These are phyloP conservation scores for Pugionium dolabratum DNA, from an alignment of 345 rosid species.

Conservation along the genomic window DNA sequence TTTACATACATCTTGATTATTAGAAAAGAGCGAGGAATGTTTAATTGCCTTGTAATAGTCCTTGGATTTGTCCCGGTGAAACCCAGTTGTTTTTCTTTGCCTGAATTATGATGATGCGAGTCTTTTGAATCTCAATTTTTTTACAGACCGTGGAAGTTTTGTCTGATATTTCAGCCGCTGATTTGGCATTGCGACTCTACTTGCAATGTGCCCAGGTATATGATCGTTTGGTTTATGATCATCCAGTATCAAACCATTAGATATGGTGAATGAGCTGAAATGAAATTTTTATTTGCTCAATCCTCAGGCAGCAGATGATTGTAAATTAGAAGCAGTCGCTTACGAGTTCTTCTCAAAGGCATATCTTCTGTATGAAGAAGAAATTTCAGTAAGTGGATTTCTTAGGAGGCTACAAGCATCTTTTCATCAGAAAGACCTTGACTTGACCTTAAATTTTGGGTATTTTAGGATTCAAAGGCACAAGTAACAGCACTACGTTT, in stretches of 20 bases:
- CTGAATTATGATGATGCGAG: constrained; percentile 13
- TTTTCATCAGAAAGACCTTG: constrained; percentile 20
- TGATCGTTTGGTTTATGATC: constrained; percentile 16
- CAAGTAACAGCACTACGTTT: constrained; percentile 89
- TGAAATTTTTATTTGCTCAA: constrained; percentile 18
- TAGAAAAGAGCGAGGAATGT: constrained; percentile 17
- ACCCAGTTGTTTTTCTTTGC: constrained; percentile 14
- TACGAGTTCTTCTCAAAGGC: constrained; percentile 98
- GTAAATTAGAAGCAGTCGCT: constrained; percentile 79
- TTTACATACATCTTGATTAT: constrained; percentile 25
- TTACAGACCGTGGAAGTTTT: constrained; percentile 77
- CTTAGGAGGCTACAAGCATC: constrained; percentile 4
- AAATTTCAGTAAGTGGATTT: constrained; percentile 79
- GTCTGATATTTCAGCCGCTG: constrained; percentile 74
- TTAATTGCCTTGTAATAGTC: constrained; percentile 18
- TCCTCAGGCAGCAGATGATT: constrained; percentile 88
- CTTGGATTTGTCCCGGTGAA: constrained; percentile 23
- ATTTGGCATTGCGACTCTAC: constrained; percentile 74
- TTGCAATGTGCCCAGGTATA: constrained; percentile 93
- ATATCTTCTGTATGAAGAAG: constrained; percentile 92
- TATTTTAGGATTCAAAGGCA: constrained; percentile 83
- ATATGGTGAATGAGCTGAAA: constrained; percentile 24
- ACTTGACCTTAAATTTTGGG: constrained; percentile 19
- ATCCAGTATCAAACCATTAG: constrained; percentile 8
- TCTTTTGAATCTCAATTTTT: constrained; percentile 3